phyloP scores from a whole-genome alignment of 257 asterid genomes.

The Datura wrightii region DNA sequence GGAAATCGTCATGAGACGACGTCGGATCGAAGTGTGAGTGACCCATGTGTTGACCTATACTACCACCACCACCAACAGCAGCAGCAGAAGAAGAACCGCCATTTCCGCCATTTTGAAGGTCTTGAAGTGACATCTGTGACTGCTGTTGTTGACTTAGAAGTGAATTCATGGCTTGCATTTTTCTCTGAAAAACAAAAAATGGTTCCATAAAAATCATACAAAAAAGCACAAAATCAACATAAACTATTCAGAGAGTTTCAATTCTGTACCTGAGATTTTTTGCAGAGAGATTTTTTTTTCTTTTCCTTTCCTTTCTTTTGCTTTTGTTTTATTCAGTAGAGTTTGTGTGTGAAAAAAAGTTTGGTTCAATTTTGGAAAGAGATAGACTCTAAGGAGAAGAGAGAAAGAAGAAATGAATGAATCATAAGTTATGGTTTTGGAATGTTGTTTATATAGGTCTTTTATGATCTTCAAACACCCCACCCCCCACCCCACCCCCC shows the following conservation, averaged over 20 bases:
- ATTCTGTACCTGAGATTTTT: background rate
- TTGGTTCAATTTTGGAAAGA: background rate
- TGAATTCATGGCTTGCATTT: conserved; percentile 62
- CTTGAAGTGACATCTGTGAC: conserved; percentile 49
- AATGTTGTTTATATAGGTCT: background rate
- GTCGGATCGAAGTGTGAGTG: conserved; percentile 54
- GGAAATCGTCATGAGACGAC: conserved; percentile 71
- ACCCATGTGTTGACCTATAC: conserved; percentile 33
- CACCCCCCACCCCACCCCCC: too few species aligned
- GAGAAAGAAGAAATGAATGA: background rate
- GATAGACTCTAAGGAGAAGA: background rate
- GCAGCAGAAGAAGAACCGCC: conserved; percentile 2
- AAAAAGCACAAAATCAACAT: background rate
- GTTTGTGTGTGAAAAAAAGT: background rate
- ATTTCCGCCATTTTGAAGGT: conserved; percentile 41
- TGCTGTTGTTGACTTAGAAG: conserved; percentile 57
- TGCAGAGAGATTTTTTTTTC: too few species aligned
- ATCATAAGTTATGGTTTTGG: background rate
- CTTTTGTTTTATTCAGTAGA: background rate
- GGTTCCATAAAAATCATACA: background rate
- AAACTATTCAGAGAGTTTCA: background rate
- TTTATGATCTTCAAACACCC: background rate
- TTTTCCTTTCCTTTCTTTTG: too few species aligned
- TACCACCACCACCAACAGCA: background rate
- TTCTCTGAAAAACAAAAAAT: background rate